A percentile compares a stretch with the other conserved stretches of the same genome.
Conservation (phyloP, 768 basidiomycete species). For the Tubosaeta brunneosetosa region DNA sequence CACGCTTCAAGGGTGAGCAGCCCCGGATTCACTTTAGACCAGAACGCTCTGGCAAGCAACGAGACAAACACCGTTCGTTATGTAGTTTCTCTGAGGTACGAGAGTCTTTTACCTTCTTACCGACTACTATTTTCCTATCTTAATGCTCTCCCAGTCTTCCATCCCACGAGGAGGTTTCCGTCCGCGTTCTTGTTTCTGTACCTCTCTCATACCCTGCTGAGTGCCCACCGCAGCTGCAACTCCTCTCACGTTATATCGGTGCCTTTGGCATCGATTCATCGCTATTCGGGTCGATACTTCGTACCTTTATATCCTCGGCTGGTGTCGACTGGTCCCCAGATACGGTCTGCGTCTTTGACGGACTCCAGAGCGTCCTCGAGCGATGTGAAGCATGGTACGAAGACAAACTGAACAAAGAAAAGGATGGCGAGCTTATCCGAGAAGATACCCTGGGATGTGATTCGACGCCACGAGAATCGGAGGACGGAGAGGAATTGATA, state of each 20-base stretch:
- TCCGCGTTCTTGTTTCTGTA: constrained; percentile 56
- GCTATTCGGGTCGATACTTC: constrained; percentile 72
- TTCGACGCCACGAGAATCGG: constrained; percentile 6
- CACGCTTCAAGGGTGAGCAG: constrained; percentile 28
- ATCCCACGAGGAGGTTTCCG: constrained; percentile 47
- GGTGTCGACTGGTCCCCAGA: constrained; percentile 77
- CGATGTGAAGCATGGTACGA: constrained; percentile 66
- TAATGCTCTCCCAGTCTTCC: constrained; percentile 39
- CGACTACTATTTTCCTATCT: neutral
- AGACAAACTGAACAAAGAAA: constrained; percentile 54
- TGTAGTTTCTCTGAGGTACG: constrained; percentile 61
- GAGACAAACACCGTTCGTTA: constrained; percentile 51
- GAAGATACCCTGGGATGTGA: constrained; percentile 42
- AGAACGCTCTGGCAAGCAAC: constrained; percentile 11
- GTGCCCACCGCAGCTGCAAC: constrained; percentile 76
- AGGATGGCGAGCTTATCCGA: constrained; percentile 49
- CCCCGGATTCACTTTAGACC: constrained; percentile 4
- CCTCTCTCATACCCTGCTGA: constrained; percentile 58
- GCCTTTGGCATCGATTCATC: constrained; percentile 67
- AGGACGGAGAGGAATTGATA: constrained; percentile 4
- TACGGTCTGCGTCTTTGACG: constrained; percentile 82
- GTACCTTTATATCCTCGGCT: constrained; percentile 73
- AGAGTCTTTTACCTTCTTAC: neutral
- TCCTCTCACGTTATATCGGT: constrained; percentile 80
- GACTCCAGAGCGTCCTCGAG: constrained; percentile 71